These are phyloP conservation scores for Chlorella sp. DNA, from an alignment of 139 green algal genomes.

Conservation along the genomic window DNA sequence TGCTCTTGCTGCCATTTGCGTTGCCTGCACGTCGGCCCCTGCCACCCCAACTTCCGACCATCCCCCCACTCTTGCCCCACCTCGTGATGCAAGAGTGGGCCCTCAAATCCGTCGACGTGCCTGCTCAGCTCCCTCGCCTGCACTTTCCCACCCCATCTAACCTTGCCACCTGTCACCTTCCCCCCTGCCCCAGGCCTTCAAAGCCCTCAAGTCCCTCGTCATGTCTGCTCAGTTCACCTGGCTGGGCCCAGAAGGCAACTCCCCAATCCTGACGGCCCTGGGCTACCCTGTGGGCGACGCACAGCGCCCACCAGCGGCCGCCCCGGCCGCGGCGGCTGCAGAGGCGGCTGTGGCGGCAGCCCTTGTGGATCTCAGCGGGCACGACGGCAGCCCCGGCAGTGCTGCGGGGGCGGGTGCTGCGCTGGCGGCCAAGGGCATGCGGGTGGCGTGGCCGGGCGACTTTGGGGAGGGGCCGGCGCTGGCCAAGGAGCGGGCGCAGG, in stretches of 20 bases:
- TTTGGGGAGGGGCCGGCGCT: background rate
- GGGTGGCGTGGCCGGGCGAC: background rate
- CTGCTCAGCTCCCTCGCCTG: no score
- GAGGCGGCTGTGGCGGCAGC: background rate
- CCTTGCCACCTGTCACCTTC: background rate
- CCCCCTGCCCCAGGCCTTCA: constrained; percentile 33
- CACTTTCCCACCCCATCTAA: background rate
- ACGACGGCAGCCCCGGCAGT: constrained; percentile 10
- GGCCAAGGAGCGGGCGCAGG: background rate
- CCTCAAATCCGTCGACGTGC: no score
- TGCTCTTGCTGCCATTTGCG: no score
- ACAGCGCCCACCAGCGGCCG: background rate
- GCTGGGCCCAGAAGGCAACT: background rate
- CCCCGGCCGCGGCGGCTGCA: background rate
- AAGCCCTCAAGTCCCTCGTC: constrained; percentile 32
- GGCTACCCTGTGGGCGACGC: constrained; percentile 13
- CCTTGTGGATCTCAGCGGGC: constrained; percentile 5
- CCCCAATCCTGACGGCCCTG: background rate
- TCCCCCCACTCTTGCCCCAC: no score
- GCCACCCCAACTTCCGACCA: no score
- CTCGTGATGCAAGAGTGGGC: no score
- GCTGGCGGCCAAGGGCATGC: constrained; percentile 21
- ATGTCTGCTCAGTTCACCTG: constrained; percentile 16
- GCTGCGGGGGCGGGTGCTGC: background rate
- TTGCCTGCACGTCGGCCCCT: no score